phyloP scores from a whole-genome alignment of 345 rosid genomes.

The Citrus maxima region DNA sequence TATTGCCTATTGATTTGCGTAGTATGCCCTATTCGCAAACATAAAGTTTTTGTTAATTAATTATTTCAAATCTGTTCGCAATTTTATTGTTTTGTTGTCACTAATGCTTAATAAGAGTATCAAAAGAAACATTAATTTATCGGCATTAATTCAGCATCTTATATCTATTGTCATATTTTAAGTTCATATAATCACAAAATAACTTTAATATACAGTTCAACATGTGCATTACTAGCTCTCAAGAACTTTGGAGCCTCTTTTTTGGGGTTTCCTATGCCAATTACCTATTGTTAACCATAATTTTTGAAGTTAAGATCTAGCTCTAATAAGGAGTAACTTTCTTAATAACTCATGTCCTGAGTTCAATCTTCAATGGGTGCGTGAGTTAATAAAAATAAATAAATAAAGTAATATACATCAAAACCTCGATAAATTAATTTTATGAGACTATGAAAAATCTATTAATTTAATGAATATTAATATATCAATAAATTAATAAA shows the following conservation, averaged over 20 bases:
- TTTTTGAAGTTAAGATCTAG: too few relatives aligned
- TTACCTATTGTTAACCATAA: background rate
- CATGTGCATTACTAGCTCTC: background rate
- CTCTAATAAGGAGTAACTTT: too few relatives aligned
- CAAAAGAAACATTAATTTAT: background rate
- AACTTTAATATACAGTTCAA: too few relatives aligned
- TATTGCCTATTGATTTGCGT: background rate
- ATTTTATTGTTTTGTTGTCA: background rate
- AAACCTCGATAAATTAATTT: too few relatives aligned
- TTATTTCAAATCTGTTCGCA: background rate
- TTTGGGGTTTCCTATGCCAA: background rate
- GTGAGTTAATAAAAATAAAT: too few relatives aligned
- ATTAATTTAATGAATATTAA: too few relatives aligned
- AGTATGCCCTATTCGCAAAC: background rate
- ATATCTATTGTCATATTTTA: background rate
- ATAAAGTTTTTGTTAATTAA: background rate
- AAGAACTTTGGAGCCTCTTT: background rate
- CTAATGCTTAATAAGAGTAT: background rate
- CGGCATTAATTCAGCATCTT: background rate
- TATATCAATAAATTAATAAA: too few relatives aligned
- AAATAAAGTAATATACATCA: too few relatives aligned
- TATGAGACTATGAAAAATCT: too few relatives aligned
- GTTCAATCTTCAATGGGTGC: too few relatives aligned
- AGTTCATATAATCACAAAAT: background rate
- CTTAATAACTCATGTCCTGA: too few relatives aligned